Conservation (phyloP, 225 moss, liverwort and hornwort species). For the Polytrichum commune region DNA sequence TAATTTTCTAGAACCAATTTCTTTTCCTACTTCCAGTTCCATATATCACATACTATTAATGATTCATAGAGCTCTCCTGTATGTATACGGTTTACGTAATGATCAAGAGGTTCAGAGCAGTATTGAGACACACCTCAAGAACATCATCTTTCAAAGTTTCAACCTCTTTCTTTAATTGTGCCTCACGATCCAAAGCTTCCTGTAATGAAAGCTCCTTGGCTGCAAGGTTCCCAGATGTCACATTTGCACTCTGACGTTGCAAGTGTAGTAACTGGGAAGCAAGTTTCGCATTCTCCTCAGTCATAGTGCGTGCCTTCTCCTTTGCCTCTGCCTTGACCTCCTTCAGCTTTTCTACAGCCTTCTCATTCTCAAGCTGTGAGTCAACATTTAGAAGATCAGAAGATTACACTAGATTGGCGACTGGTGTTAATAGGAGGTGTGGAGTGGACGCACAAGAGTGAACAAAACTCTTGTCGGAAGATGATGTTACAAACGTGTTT, state of each 20-base stretch:
- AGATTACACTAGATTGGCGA: neutral
- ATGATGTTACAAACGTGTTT: no score
- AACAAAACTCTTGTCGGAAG: no score
- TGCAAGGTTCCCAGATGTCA: conserved; percentile 25
- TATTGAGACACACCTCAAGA: conserved; percentile 27
- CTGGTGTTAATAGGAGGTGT: neutral
- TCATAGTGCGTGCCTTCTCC: conserved; percentile 48
- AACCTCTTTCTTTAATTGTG: conserved; percentile 50
- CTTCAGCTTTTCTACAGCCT: conserved; percentile 65
- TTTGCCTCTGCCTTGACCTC: conserved; percentile 61
- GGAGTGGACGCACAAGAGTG: no score
- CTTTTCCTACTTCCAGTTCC: no score
- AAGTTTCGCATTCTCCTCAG: conserved; percentile 53
- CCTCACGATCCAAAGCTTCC: conserved; percentile 40
- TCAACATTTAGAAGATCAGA: neutral
- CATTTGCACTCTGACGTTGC: conserved; percentile 22
- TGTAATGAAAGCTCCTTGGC: conserved; percentile 44
- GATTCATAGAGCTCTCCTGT: no score
- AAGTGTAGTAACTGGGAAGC: conserved; percentile 53
- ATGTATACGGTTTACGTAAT: neutral
- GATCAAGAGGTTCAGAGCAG: neutral
- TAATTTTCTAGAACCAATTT: no score
- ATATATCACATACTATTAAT: no score
- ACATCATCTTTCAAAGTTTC: conserved; percentile 51
- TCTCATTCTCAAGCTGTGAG: conserved; percentile 68